Evolutionary conservation across 768 basidiomycete genomes (phyloP), one percentile per base, ranked within the genome.

Genomic region (Naganishia vishniacii): DNA sequence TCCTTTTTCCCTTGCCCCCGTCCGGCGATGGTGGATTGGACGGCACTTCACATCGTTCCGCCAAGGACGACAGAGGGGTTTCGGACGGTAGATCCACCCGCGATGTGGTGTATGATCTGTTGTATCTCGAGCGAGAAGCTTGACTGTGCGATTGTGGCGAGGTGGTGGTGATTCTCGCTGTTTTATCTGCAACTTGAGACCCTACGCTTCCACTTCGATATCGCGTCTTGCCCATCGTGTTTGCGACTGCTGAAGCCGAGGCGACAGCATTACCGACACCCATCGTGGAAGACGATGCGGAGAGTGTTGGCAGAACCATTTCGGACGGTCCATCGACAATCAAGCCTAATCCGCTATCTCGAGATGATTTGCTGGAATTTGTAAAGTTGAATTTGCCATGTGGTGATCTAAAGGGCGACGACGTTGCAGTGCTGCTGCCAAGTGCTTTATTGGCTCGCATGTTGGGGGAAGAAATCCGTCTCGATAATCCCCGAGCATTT

Each of bases 161-260:
- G 13, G 53, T 13, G 7, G n/a, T 13, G 23, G 32, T 20, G 25
- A 15, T 41, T 23, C 32, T 20, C 20, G 53, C 26, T 13, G 2
- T 15, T 12, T 16, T 37, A 23, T 56, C 53, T 29, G 32, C 20
- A 11, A 56, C 31, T 13, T 56, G 53, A 20, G 53, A 56, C 13
- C 53, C 53, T 8, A 56, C 53, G 26, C 53, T 56, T 12, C 53
- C 53, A 20, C 53, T 56, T n/a, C 53, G 53, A 56, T 56, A 56
- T 40, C 53, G 53, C 37, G 53, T 56, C 37, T 29, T 34, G 23
- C 53, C 53, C 34, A 37, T 56, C 34, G 53, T 40, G 31, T 51
- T 51, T 4, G 53, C n/a, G 3, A 56, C 37, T 40, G 34, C 53
- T 15, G 53, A 56, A 23, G 53, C 23, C 9, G 53, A 56, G 9